phyloP scores from a whole-genome alignment of 1,139 yeast genomes.

The Hyphopichia khmerensis region DNA sequence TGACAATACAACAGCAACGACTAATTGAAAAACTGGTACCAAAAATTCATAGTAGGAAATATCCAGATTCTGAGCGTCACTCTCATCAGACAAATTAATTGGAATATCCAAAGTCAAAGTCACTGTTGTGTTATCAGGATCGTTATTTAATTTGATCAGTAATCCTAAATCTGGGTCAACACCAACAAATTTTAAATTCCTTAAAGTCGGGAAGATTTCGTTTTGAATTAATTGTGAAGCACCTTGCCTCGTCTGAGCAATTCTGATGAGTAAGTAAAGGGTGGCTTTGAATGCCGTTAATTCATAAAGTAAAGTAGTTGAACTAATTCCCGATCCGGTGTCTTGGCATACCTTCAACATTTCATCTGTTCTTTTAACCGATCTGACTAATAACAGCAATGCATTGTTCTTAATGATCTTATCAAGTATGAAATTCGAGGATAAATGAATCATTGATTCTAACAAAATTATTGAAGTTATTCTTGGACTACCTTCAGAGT shows the following conservation, averaged over 20 bases:
- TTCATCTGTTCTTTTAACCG: slow-evolving; percentile 68
- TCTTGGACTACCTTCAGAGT: slow-evolving; percentile 76
- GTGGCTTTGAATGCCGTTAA: slow-evolving; percentile 75
- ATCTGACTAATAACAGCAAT: slow-evolving; percentile 60
- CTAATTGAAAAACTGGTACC: slow-evolving; percentile 75
- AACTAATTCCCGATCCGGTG: slow-evolving; percentile 29
- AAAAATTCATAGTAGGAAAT: slow-evolving; percentile 67
- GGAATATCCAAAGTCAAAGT: slow-evolving; percentile 55
- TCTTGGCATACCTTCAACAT: slow-evolving; percentile 43
- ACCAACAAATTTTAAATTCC: slow-evolving; percentile 54
- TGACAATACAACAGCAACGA: slow-evolving; percentile 65
- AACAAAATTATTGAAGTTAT: slow-evolving; percentile 74
- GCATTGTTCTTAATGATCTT: slow-evolving; percentile 65
- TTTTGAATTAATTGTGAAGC: slow-evolving; percentile 74
- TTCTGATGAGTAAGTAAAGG: slow-evolving; percentile 64
- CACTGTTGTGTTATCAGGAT: slow-evolving; percentile 24
- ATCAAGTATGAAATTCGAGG: slow-evolving; percentile 58
- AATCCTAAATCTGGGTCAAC: slow-evolving; percentile 83
- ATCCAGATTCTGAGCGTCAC: not conserved
- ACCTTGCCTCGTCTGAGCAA: slow-evolving; percentile 76
- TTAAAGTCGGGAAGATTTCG: slow-evolving; percentile 65
- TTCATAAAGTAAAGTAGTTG: slow-evolving; percentile 63
- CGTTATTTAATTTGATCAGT: slow-evolving; percentile 32
- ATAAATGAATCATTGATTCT: slow-evolving; percentile 65
- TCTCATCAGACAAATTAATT: slow-evolving; percentile 15